These are phyloP conservation scores for Suillus cothurnatus DNA, from an alignment of 768 basidiomycete genomes.

Conservation along the genomic window DNA sequence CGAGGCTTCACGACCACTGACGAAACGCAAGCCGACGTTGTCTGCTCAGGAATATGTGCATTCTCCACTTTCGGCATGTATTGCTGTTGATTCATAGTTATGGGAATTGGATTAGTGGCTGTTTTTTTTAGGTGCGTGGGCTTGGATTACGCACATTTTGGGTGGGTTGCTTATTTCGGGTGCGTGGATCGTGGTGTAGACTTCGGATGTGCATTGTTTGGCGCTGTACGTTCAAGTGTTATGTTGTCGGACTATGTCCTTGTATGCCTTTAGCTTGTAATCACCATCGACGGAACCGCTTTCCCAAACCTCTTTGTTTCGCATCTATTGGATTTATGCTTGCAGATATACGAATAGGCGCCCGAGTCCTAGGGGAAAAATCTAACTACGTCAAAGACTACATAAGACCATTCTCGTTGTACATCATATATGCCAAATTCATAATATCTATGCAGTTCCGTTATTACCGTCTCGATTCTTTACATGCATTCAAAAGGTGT, in stretches of 20 bases:
- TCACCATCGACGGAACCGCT: conserved; percentile 11
- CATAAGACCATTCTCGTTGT: conserved; percentile 15
- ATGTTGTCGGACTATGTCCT: conserved; percentile 23
- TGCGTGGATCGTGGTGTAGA: conserved; percentile 20
- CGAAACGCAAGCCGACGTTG: conserved; percentile 34
- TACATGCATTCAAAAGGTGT: not conserved
- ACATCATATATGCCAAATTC: conserved; percentile 14
- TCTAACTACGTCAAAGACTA: conserved; percentile 14
- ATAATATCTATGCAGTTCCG: conserved; percentile 16
- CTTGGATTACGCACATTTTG: not conserved
- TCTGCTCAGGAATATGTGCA: conserved; percentile 22
- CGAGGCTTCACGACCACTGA: conserved; percentile 40
- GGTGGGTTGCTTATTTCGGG: conserved; percentile 16
- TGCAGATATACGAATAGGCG: conserved; percentile 18
- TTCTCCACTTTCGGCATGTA: conserved; percentile 33
- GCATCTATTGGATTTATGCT: conserved; percentile 19
- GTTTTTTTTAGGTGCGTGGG: conserved; percentile 10
- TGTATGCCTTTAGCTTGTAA: conserved; percentile 34
- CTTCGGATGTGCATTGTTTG: conserved; percentile 9
- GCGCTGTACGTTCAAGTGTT: conserved; percentile 27
- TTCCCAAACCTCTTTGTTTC: conserved; percentile 13
- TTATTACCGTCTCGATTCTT: not conserved
- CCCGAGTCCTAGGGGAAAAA: conserved; percentile 20
- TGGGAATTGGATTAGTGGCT: not conserved
- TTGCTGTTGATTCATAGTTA: conserved; percentile 13